Base-by-base conservation (phyloP, 2,329 filamentous ascomycete species). In the Orbilia oligospora region DNA sequence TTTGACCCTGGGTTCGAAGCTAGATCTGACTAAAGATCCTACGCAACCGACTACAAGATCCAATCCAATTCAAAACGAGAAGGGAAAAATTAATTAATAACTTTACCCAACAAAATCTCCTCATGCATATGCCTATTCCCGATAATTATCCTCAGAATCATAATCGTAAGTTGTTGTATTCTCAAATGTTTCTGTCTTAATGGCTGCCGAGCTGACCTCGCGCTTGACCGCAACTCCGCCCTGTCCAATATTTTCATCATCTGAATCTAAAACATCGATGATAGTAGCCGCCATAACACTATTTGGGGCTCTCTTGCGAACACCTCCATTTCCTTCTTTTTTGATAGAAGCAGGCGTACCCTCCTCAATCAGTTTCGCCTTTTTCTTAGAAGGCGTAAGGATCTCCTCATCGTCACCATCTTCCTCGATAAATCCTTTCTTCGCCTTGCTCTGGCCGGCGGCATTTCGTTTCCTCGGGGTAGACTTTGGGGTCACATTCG, bases 321-420 rank as follows among this genome's bases (percentile, higher is more conserved):
- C 4, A 22, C 33, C 14, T 30, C 18, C 41, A 12, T 36, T 56
- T 4, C 12, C 30, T 38, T 68, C 56, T 9, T 3, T 55, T 48
- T 65, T 70, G 20, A 64, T 16, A 38, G 61, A 53, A 36, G 63
- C 64, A 63, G 67, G 67, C 16, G 67, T 71, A 5, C 10, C 41
- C 27, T 53, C 61, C 16, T 77, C 61, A 27, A 53, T 71, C 61
- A 77, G 53, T 67, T 38, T 77, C 58, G 51, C 51, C 67, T 68
- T 77, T 27, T 77, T 71, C 73, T 64, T 71, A 67, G 61, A 33
- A 24, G 73, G 67, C 41, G 73, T 77, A 64, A 71, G 38, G 20
- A 71, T 22, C 53, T 71, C 73, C n/a, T 77, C 73, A 36, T 77
- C 72, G 24, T 76, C 73, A 10, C 58, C 61, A 24, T 71, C 67